phyloP scores from a whole-genome alignment of 495 filamentous ascomycete species.

The Xylaria acuta region DNA sequence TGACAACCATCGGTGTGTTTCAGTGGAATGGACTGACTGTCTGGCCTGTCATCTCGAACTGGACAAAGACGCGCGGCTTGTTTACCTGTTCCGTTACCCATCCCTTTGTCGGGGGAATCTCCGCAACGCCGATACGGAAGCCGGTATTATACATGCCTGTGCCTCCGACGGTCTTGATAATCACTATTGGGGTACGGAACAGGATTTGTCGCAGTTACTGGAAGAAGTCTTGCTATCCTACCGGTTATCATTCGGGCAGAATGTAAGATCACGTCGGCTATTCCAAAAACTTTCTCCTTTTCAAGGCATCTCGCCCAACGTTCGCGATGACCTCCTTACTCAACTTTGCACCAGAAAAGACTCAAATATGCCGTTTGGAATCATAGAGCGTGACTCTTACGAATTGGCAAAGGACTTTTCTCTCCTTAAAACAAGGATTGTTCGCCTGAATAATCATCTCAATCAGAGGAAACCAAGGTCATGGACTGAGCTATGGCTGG shows the following conservation, averaged over 20 bases:
- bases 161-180: too few species aligned
- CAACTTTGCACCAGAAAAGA: conserved; percentile 8
- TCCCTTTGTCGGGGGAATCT: too few species aligned
- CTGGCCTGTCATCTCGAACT: too few species aligned
- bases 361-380: neutral
- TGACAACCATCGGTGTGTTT: too few species aligned
- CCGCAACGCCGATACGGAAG: too few species aligned
- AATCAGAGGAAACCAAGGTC: conserved; percentile 18
- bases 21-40: too few species aligned
- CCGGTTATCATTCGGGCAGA: conserved; percentile 35
- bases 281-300: conserved; percentile 33
- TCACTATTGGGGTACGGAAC: too few species aligned
- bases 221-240: conserved; percentile 29
- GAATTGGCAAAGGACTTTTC: conserved; percentile 28
- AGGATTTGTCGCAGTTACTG: too few species aligned
- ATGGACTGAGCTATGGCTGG: conserved; percentile 23
- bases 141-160: too few species aligned
- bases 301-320: conserved; percentile 4
- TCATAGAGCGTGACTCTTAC: neutral
- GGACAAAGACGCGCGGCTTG: too few species aligned
- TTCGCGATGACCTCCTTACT: conserved; percentile 13
- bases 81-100: too few species aligned
- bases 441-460: conserved; percentile 17
- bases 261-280: conserved; percentile 27
- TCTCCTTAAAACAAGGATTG: conserved; percentile 27